phyloP scores from a whole-genome alignment of 2,329 filamentous ascomycete species.

The Diplocarpon mali region DNA sequence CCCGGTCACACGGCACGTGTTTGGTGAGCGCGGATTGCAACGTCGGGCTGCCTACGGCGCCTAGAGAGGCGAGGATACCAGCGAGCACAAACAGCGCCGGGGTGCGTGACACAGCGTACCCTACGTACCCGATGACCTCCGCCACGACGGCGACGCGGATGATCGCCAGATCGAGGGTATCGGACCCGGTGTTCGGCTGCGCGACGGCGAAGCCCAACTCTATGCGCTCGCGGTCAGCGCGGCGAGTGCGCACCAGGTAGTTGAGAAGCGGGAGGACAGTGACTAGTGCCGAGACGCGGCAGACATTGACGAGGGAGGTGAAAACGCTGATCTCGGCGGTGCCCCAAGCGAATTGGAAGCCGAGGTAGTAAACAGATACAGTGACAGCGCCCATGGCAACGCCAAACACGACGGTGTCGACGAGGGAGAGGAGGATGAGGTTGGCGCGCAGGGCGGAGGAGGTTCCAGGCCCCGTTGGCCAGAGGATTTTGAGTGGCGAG shows the following conservation, averaged over 20 bases:
- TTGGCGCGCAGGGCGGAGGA: conserved; percentile 59
- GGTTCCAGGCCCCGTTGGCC: conserved; percentile 56
- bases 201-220: conserved; percentile 52
- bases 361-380: conserved; percentile 76
- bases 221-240: conserved; percentile 19
- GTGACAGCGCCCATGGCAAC: conserved; percentile 70
- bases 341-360: conserved; percentile 71
- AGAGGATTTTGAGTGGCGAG: conserved; percentile 66
- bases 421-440: conserved; percentile 65
- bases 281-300: conserved; percentile 66
- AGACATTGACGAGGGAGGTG: conserved; percentile 64
- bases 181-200: conserved; percentile 45
- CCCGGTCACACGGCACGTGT: conserved; percentile 71
- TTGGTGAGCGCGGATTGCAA: conserved; percentile 80
- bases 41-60: conserved; percentile 76
- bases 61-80: conserved; percentile 63
- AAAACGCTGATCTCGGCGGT: conserved; percentile 72
- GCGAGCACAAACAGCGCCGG: conserved; percentile 57
- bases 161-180: conserved; percentile 64
- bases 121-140: conserved; percentile 64
- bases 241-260: conserved; percentile 51
- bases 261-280: conserved; percentile 66
- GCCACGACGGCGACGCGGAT: conserved; percentile 66
- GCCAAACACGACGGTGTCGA: conserved; percentile 75
- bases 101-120: conserved; percentile 57